Percentiles rank a stretch among this genome's conserved stretches.
phyloP scores from a whole-genome alignment of 768 basidiomycete species.

The Auriscalpium orientale region DNA sequence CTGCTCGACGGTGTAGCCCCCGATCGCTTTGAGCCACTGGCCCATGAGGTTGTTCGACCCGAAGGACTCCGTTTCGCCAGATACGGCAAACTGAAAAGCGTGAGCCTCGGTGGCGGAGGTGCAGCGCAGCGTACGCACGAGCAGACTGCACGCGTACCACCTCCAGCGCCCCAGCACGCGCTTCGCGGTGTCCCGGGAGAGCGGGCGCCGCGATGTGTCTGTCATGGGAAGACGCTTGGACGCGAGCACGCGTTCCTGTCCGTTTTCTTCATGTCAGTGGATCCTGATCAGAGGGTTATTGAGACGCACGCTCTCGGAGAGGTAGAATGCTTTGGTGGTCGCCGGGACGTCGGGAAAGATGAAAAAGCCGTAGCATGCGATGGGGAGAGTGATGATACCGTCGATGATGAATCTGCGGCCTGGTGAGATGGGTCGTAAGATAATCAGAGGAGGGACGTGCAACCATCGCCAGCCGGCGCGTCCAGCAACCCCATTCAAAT shows the following conservation, averaged over 20 bases:
- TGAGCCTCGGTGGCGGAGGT: neutral
- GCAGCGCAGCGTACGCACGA: constrained; percentile 31
- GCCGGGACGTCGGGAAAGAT: constrained; percentile 67
- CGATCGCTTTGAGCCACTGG: constrained; percentile 57
- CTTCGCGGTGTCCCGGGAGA: constrained; percentile 40
- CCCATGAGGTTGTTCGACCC: constrained; percentile 70
- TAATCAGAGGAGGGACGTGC: constrained; percentile 26
- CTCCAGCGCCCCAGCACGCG: constrained; percentile 53
- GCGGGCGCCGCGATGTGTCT: constrained; percentile 33
- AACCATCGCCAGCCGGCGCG: constrained; percentile 64
- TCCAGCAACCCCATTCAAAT: constrained; percentile 44
- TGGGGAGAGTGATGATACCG: constrained; percentile 63
- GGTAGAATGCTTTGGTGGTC: constrained; percentile 57
- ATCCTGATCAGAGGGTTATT: neutral
- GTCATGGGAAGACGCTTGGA: constrained; percentile 38
- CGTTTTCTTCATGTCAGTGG: neutral
- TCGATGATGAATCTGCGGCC: constrained; percentile 53
- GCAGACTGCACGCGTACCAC: constrained; percentile 60
- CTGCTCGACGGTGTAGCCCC: constrained; percentile 57
- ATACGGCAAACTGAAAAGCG: constrained; percentile 47
- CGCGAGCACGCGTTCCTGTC: constrained; percentile 49
- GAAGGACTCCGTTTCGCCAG: constrained; percentile 61
- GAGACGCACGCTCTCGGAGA: constrained; percentile 41
- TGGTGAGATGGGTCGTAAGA: neutral
- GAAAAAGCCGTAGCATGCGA: constrained; percentile 64